Conservation (phyloP, 352 stramenopile species). For the Phytophthora fragariae region DNA sequence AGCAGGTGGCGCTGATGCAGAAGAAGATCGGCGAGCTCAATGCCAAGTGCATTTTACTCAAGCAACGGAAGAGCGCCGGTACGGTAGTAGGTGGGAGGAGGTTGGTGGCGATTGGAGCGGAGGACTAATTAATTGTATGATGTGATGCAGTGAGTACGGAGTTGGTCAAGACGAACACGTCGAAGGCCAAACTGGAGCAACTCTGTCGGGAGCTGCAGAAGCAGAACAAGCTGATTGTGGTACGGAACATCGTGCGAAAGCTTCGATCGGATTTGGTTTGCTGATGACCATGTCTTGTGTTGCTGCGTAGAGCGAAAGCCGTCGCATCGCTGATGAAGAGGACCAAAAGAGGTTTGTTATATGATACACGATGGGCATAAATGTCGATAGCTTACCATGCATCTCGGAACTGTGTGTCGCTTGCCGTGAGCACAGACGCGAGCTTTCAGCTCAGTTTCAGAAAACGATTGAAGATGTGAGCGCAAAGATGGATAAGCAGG, state of each 20-base stretch:
- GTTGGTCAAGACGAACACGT: conserved; percentile 65
- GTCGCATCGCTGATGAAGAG: conserved; percentile 86
- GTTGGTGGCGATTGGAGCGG: not conserved
- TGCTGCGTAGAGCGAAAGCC: conserved; percentile 63
- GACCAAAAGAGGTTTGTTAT: conserved; percentile 72
- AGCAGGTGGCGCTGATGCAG: conserved; percentile 69
- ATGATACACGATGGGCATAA: not conserved
- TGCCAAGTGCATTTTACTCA: conserved; percentile 79
- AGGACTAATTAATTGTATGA: not conserved
- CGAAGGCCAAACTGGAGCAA: conserved; percentile 84
- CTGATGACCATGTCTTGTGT: conserved; percentile 4
- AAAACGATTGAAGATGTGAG: conserved; percentile 91
- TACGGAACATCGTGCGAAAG: conserved; percentile 21
- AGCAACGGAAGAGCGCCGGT: conserved; percentile 76
- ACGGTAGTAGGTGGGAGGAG: conserved; percentile 1
- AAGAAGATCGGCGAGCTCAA: conserved; percentile 88
- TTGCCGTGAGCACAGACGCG: conserved; percentile 46
- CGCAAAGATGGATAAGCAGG: conserved; percentile 89
- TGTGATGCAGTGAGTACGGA: conserved; percentile 59
- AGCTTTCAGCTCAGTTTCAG: conserved; percentile 83
- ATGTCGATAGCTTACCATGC: not conserved
- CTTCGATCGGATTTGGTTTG: not conserved
- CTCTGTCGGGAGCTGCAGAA: conserved; percentile 89
- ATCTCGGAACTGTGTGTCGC: not conserved
- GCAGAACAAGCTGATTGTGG: conserved; percentile 89